Conservation (phyloP, 2,329 filamentous ascomycete species). For the Curvularia hawaiiensis region DNA sequence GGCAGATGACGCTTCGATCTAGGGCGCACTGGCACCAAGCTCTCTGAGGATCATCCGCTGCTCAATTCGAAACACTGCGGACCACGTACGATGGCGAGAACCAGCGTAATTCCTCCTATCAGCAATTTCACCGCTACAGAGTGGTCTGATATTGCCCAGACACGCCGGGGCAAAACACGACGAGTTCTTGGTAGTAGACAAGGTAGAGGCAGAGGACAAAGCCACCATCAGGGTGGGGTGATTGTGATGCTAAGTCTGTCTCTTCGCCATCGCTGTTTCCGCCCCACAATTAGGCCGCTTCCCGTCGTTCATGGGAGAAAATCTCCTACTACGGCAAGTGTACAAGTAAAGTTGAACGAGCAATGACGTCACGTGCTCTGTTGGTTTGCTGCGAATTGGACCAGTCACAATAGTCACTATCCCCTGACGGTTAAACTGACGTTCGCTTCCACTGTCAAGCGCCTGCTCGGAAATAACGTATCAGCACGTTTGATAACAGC, state of each 20-base stretch:
- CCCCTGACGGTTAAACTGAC: too few relatives aligned
- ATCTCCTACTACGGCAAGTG: neutral
- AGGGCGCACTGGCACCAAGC: neutral
- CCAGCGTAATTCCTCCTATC: neutral
- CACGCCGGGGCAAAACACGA: neutral
- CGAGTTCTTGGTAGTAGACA: neutral
- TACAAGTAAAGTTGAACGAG: neutral
- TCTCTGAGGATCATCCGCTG: neutral
- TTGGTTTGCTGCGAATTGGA: neutral
- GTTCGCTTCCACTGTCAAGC: neutral
- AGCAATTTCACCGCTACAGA: neutral
- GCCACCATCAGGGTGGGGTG: neutral
- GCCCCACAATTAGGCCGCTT: neutral
- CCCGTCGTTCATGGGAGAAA: neutral
- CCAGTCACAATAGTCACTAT: neutral
- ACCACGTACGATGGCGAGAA: neutral
- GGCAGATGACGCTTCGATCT: neutral
- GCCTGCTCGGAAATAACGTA: neutral
- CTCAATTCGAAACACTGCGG: neutral
- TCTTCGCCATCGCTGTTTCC: neutral
- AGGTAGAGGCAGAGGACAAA: neutral
- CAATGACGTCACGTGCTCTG: slow-evolving; percentile 2
- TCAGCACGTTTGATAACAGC: too few relatives aligned
- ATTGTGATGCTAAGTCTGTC: neutral
- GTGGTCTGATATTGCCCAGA: neutral